These are phyloP conservation scores for Metschnikowia colocasiae DNA, from an alignment of 805 yeast genomes.

Conservation along the genomic window DNA sequence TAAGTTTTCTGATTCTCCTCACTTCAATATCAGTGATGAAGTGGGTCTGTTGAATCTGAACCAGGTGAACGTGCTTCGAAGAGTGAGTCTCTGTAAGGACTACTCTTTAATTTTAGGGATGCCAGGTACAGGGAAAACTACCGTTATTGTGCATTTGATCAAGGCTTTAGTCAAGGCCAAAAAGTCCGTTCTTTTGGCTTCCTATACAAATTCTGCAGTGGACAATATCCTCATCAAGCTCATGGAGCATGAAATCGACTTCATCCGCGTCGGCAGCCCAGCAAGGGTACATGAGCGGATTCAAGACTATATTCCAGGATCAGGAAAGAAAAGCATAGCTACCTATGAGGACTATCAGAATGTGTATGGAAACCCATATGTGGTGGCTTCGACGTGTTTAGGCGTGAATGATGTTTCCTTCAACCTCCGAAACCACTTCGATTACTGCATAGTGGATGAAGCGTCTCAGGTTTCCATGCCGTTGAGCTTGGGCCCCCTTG, in stretches of 20 bases:
- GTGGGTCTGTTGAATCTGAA: slow-evolving; percentile 55
- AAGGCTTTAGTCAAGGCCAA: slow-evolving; percentile 54
- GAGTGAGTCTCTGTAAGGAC: slow-evolving; percentile 62
- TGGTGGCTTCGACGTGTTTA: slow-evolving; percentile 87
- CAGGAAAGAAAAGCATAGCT: slow-evolving; percentile 25
- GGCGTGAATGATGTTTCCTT: slow-evolving; percentile 68
- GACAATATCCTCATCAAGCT: slow-evolving; percentile 85
- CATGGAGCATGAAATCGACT: slow-evolving; percentile 30
- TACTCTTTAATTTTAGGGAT: slow-evolving; percentile 84
- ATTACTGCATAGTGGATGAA: slow-evolving; percentile 92
- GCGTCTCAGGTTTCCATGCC: slow-evolving; percentile 96
- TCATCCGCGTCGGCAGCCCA: slow-evolving; percentile 66
- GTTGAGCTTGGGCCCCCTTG: slow-evolving; percentile 80
- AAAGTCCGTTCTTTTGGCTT: slow-evolving; percentile 70
- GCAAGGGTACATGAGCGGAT: slow-evolving; percentile 62
- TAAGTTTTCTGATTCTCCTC: slow-evolving; percentile 27
- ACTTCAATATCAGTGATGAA: slow-evolving; percentile 15
- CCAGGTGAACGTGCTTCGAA: slow-evolving; percentile 66
- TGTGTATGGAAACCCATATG: slow-evolving; percentile 52
- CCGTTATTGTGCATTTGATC: slow-evolving; percentile 78
- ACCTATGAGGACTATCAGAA: slow-evolving; percentile 45
- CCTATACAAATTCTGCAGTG: slow-evolving; percentile 94
- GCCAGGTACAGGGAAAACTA: slow-evolving; percentile 98
- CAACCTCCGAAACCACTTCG: slow-evolving; percentile 55
- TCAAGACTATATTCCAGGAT: slow-evolving; percentile 47